Conservation (phyloP, 352 stramenopile genomes). For the Globisporangium viniferum region DNA sequence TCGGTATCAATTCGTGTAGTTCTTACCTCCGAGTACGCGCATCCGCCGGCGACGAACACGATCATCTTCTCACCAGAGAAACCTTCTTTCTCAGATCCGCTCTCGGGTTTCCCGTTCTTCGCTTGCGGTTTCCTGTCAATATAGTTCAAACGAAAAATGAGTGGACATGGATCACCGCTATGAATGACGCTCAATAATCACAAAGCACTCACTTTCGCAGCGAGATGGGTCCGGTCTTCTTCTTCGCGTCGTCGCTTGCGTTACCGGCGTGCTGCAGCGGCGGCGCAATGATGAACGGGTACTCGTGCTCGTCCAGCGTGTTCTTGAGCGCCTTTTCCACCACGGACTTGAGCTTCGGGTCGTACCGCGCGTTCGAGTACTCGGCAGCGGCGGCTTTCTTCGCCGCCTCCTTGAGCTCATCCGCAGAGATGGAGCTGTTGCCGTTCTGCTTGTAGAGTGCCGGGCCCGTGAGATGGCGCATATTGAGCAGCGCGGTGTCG, state of each 20-base stretch:
- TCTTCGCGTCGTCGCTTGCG: slow-evolving; percentile 35
- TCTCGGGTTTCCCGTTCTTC: slow-evolving; percentile 26
- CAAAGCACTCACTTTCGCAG: slow-evolving; percentile 61
- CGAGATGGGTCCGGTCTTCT: slow-evolving; percentile 59
- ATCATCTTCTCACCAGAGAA: slow-evolving; percentile 90
- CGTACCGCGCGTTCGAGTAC: slow-evolving; percentile 80
- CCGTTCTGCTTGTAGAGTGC: slow-evolving; percentile 67
- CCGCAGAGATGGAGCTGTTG: slow-evolving; percentile 44
- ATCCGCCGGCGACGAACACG: slow-evolving; percentile 93
- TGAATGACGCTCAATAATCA: not conserved
- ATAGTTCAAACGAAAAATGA: not conserved
- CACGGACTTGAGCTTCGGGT: slow-evolving; percentile 65
- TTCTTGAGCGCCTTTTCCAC: slow-evolving; percentile 61
- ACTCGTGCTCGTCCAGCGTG: slow-evolving; percentile 63
- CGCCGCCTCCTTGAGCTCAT: slow-evolving; percentile 63
- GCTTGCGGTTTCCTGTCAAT: slow-evolving; percentile 30
- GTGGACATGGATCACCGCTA: not conserved
- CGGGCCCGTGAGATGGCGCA: slow-evolving; percentile 50
- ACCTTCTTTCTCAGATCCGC: slow-evolving; percentile 36
- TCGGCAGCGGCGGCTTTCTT: slow-evolving; percentile 64
- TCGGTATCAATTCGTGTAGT: not conserved
- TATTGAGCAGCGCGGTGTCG: slow-evolving; percentile 61
- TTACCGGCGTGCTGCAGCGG: slow-evolving; percentile 35
- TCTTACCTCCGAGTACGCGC: slow-evolving; percentile 92
- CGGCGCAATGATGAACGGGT: slow-evolving; percentile 80